Evolutionary conservation across 805 yeast species (phyloP).

Genomic region (Saccharomyces mikatae): DNA sequence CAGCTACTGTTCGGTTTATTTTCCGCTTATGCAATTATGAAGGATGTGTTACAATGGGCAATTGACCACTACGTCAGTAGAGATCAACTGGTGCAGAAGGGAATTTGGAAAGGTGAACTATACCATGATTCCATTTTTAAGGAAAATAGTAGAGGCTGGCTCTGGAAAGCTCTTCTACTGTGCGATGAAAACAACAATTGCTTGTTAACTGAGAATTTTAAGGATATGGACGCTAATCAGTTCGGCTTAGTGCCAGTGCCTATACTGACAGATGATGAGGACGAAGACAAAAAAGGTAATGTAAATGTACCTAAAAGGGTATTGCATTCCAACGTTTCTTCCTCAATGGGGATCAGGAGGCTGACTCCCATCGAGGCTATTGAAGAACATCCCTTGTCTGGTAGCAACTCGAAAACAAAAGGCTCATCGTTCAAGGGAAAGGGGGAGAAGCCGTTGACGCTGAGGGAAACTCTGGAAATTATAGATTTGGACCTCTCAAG

Average conservation of each 20-base stretch:
- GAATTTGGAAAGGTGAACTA: conserved; percentile 27
- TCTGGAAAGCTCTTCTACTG: conserved; percentile 25
- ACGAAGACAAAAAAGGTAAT: conserved; percentile 2
- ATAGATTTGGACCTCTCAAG: conserved; percentile 26
- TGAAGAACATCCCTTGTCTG: conserved; percentile 4
- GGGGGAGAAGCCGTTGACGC: neutral
- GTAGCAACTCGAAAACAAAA: neutral
- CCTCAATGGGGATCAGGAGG: conserved; percentile 14
- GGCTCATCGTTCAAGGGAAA: neutral
- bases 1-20: neutral
- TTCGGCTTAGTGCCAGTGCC: conserved; percentile 11
- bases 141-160: conserved; percentile 24
- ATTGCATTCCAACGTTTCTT: neutral
- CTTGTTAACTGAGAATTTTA: neutral
- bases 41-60: conserved; percentile 5
- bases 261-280: conserved; percentile 6
- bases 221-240: neutral
- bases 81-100: conserved; percentile 22
- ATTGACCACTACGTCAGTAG: conserved; percentile 19
- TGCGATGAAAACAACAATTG: conserved; percentile 7
- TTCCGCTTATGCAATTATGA: conserved; percentile 7
- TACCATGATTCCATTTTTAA: conserved; percentile 6
- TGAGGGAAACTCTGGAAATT: conserved; percentile 15
- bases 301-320: neutral
- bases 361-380: conserved; percentile 17